Evolutionary conservation across 345 rosid genomes (phyloP).

Genomic region (Balakata baccata): DNA sequence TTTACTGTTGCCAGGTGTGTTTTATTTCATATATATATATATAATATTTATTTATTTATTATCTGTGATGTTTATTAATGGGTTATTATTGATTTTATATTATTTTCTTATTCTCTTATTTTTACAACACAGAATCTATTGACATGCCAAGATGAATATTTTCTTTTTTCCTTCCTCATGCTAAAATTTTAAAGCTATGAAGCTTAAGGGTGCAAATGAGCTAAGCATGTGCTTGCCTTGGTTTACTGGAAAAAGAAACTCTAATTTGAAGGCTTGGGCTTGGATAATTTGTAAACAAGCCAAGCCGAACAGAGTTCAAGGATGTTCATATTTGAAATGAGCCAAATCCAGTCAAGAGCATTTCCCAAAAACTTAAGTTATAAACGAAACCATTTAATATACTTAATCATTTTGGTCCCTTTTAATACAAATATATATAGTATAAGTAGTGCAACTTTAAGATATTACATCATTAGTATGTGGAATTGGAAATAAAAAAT

Average conservation of each 20-base stretch:
- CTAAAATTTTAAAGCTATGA: constrained; percentile 3
- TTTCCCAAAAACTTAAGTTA: neutral
- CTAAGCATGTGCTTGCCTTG: neutral
- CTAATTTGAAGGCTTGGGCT: neutral
- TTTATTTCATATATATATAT: constrained; percentile 15
- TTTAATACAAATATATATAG: neutral
- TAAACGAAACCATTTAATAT: neutral
- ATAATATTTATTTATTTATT: too few relatives aligned
- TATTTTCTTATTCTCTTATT: neutral
- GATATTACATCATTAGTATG: neutral
- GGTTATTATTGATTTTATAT: neutral
- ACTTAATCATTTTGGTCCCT: neutral
- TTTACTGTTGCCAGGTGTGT: constrained; percentile 85
- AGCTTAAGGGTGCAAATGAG: neutral
- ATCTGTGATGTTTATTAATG: neutral
- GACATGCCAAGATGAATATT: constrained; percentile 1
- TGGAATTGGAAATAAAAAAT: neutral
- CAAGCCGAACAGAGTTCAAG: neutral
- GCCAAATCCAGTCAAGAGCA: neutral
- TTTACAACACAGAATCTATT: neutral
- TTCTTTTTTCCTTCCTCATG: neutral
- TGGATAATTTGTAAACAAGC: neutral
- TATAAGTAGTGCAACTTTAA: neutral
- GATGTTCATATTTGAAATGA: neutral
- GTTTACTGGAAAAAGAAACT: neutral